Percentiles rank a stretch among this genome's conserved stretches.
Evolutionary conservation across 495 filamentous ascomycete genomes (phyloP).

Genomic region (Poronia punctata): DNA sequence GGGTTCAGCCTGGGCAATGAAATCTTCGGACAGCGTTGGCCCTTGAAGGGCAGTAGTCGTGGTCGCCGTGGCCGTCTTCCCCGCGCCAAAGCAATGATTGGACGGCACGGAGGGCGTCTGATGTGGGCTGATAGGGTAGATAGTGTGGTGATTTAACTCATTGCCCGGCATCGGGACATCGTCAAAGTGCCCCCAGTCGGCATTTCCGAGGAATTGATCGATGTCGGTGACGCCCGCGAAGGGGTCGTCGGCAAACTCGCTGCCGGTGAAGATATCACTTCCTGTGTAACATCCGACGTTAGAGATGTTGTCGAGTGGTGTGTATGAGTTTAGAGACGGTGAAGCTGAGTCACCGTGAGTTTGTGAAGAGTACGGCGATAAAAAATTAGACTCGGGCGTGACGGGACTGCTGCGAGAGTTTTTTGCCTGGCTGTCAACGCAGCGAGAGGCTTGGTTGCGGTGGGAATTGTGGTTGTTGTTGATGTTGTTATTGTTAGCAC

Average conservation of each 20-base stretch:
- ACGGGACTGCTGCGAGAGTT: slow-evolving; percentile 14
- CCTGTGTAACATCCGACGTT: slow-evolving; percentile 36
- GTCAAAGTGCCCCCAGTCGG: slow-evolving; percentile 8
- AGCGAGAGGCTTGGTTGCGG: slow-evolving; percentile 18
- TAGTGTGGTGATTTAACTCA: slow-evolving; percentile 8
- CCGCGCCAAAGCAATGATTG: slow-evolving; percentile 10
- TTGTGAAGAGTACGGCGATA: slow-evolving; percentile 36
- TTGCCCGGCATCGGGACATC: slow-evolving; percentile 21
- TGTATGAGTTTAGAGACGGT: slow-evolving; percentile 31
- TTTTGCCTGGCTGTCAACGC: slow-evolving; percentile 13
- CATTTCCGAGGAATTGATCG: slow-evolving; percentile 31
- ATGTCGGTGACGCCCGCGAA: slow-evolving; percentile 30
- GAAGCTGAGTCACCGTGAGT: slow-evolving; percentile 32
- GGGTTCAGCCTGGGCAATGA: slow-evolving; percentile 14
- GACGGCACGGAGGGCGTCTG: slow-evolving; percentile 23
- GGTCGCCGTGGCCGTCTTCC: slow-evolving; percentile 10
- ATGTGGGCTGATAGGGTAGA: slow-evolving; percentile 26
- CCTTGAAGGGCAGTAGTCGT: slow-evolving; percentile 13
- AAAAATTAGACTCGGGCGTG: slow-evolving; percentile 25
- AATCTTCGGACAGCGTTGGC: slow-evolving; percentile 7
- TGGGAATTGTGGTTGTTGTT: no score
- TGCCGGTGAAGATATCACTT: slow-evolving; percentile 29
- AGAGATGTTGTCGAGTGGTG: slow-evolving; percentile 36
- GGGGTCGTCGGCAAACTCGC: slow-evolving; percentile 31
- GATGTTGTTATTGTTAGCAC: no score